phyloP scores from a whole-genome alignment of 148 eudicot species.

The Dysphania ambrosioides region DNA sequence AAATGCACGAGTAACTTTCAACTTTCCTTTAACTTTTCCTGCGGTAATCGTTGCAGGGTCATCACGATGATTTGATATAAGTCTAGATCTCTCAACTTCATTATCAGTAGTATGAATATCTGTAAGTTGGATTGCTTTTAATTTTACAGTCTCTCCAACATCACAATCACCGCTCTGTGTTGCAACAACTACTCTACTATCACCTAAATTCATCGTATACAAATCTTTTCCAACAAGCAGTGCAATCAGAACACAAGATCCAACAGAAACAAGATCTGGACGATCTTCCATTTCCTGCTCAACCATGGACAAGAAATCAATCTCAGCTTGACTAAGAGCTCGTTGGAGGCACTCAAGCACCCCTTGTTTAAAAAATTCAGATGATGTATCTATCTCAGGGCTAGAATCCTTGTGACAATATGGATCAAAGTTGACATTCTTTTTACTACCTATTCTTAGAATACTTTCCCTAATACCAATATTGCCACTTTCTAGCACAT shows the following conservation, averaged over 20 bases:
- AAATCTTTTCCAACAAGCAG: conserved; percentile 73
- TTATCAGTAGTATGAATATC: conserved; percentile 76
- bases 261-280: conserved; percentile 92
- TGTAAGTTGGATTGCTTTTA: conserved; percentile 70
- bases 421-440: conserved; percentile 20
- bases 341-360: conserved; percentile 66
- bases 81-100: conserved; percentile 64
- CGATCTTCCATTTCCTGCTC: conserved; percentile 96
- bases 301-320: conserved; percentile 82
- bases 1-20: conserved; percentile 93
- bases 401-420: conserved; percentile 8
- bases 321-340: conserved; percentile 78
- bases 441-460: conserved; percentile 14
- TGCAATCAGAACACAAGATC: conserved; percentile 78
- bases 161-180: conserved; percentile 35
- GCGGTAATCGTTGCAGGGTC: conserved; percentile 56
- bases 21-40: conserved; percentile 89
- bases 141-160: conserved; percentile 29
- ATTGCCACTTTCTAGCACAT: conserved; percentile 22
- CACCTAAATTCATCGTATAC: conserved; percentile 81
- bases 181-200: conserved; percentile 88
- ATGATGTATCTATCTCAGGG: conserved; percentile 34
- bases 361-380: conserved; percentile 38
- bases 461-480: conserved; percentile 14
- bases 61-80: conserved; percentile 65